These are phyloP conservation scores for Pichia occidentalis DNA, from an alignment of 805 yeast genomes.

Conservation along the genomic window DNA sequence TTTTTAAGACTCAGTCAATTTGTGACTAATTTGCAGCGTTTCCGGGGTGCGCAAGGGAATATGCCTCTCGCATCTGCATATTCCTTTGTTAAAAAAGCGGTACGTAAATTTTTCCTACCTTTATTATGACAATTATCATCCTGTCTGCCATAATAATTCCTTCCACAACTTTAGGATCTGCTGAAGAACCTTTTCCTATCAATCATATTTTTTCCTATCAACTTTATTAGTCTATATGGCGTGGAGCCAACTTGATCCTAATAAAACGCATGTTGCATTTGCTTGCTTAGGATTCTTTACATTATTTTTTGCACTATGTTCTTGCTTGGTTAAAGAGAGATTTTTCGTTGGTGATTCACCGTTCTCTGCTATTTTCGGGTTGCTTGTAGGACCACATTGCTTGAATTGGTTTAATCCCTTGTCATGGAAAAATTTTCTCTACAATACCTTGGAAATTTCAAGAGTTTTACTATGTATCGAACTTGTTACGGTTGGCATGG, in stretches of 20 bases:
- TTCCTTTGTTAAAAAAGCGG: no score
- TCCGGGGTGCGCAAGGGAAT: no score
- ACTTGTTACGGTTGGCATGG: slow-evolving; percentile 62
- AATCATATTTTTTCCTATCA: no score
- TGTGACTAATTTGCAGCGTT: no score
- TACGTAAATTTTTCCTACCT: no score
- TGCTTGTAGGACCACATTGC: slow-evolving; percentile 52
- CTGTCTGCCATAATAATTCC: no score
- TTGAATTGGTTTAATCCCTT: slow-evolving; percentile 50
- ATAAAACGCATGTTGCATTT: slow-evolving; percentile 32
- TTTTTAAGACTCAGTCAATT: no score
- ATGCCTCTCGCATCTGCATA: no score
- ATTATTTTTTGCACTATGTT: slow-evolving; percentile 47
- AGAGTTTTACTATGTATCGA: slow-evolving; percentile 62
- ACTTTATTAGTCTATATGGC: no score
- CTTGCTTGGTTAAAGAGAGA: slow-evolving; percentile 49
- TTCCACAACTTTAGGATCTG: no score
- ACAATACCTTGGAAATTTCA: slow-evolving; percentile 48
- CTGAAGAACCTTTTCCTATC: no score
- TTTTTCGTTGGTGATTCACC: slow-evolving; percentile 60
- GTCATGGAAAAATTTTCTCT: slow-evolving; percentile 46
- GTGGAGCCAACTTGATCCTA: slow-evolving; percentile 27
- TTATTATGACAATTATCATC: no score
- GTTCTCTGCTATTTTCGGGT: slow-evolving; percentile 54
- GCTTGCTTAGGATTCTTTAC: slow-evolving; percentile 60